A percentile compares a stretch with the other conserved stretches of the same genome.
Conservation (phyloP, 805 yeast species). For the Spathaspora girioi region DNA sequence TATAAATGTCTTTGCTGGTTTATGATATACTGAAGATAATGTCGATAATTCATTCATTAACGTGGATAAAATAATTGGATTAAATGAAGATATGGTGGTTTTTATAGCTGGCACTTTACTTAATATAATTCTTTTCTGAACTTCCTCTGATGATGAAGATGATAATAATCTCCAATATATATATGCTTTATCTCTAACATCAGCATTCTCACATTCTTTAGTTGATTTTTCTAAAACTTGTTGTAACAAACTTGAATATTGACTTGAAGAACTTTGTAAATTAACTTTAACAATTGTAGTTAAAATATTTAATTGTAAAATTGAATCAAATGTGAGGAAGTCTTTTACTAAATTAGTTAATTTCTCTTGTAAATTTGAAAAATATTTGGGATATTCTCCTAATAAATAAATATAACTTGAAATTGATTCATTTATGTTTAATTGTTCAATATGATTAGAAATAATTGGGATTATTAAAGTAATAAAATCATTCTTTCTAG, state of each 20-base stretch:
- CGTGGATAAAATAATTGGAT: constrained; percentile 63
- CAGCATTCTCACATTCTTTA: constrained; percentile 64
- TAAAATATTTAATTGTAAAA: constrained; percentile 56
- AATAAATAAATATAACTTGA: constrained; percentile 66
- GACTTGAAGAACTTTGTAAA: constrained; percentile 10
- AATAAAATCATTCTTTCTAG: constrained; percentile 45
- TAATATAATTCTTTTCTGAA: constrained; percentile 52
- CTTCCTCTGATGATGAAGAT: constrained; percentile 29
- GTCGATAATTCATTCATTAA: constrained; percentile 76
- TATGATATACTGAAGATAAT: constrained; percentile 84
- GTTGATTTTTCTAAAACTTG: constrained; percentile 60
- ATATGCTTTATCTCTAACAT: constrained; percentile 76
- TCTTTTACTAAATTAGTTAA: constrained; percentile 44
- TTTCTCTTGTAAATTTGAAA: constrained; percentile 48
- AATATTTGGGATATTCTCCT: constrained; percentile 66
- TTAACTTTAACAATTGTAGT: constrained; percentile 61
- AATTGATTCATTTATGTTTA: constrained; percentile 48
- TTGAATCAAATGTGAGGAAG: constrained; percentile 57
- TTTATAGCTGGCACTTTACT: constrained; percentile 67
- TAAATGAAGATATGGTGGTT: constrained; percentile 68
- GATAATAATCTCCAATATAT: constrained; percentile 78
- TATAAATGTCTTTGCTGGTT: constrained; percentile 67
- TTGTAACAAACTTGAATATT: constrained; percentile 47
- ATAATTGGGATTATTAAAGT: constrained; percentile 55
- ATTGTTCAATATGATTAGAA: constrained; percentile 43